These are phyloP conservation scores for Saksenaea oblongispora DNA, from an alignment of 371 early-diverging fungal genomes.

Conservation along the genomic window DNA sequence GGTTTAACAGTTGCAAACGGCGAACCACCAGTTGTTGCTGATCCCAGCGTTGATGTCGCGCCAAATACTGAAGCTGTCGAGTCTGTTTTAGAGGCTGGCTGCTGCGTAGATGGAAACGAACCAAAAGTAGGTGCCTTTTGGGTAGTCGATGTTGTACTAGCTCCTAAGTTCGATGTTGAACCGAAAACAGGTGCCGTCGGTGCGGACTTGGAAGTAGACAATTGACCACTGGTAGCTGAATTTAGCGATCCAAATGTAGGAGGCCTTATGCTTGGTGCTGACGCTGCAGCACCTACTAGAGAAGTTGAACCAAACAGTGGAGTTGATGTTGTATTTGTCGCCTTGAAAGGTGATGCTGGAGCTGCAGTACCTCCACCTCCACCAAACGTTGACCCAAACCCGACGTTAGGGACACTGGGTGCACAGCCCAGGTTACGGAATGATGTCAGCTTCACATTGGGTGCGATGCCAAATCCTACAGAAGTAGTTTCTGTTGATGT, in stretches of 20 bases:
- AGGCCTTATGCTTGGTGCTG: slow-evolving; percentile 1
- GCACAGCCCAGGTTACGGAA: slow-evolving; percentile 3
- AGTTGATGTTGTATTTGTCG: not conserved
- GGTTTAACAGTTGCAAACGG: too few species aligned
- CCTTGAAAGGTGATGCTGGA: not conserved
- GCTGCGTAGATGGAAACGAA: not conserved
- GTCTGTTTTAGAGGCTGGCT: not conserved
- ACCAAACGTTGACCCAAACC: not conserved
- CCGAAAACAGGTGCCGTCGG: slow-evolving; percentile 20
- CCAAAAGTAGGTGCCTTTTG: not conserved
- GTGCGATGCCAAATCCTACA: not conserved
- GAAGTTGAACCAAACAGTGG: not conserved
- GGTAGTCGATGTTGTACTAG: not conserved
- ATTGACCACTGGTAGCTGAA: slow-evolving; percentile 5
- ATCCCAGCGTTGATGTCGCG: too few species aligned
- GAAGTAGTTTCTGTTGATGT: not conserved
- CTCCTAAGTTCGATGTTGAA: slow-evolving; percentile 5
- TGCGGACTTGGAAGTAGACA: slow-evolving; percentile 7
- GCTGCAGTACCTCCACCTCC: not conserved
- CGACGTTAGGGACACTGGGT: not conserved
- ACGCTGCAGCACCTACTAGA: slow-evolving; percentile 5
- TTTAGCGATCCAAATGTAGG: slow-evolving; percentile 8
- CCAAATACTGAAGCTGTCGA: too few species aligned
- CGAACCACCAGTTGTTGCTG: too few species aligned
- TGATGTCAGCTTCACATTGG: not conserved